These are phyloP conservation scores for Nicotiana knightiana DNA, from an alignment of 257 asterid genomes.

Conservation along the genomic window DNA sequence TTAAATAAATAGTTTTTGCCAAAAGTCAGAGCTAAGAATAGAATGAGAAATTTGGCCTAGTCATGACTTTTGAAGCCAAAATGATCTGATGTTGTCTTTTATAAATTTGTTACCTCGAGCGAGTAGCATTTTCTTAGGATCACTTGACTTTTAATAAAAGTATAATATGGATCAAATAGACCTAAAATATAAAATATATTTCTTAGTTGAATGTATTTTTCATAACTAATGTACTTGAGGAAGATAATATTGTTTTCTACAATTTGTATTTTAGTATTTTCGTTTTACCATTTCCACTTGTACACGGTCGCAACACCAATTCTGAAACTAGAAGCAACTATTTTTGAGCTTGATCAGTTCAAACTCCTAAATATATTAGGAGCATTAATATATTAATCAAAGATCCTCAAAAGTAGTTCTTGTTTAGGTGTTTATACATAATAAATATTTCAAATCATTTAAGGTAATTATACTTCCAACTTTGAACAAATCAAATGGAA, in stretches of 20 bases:
- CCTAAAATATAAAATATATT: neutral
- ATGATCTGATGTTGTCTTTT: too few relatives aligned
- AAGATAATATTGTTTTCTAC: neutral
- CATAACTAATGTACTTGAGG: neutral
- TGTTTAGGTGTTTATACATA: neutral
- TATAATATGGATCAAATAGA: neutral
- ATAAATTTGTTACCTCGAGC: too few relatives aligned
- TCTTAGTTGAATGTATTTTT: too few relatives aligned
- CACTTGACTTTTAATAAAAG: neutral
- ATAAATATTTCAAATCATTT: too few relatives aligned
- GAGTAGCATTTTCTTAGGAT: neutral
- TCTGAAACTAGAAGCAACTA: neutral
- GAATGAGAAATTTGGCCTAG: too few relatives aligned
- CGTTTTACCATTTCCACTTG: neutral
- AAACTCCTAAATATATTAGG: neutral
- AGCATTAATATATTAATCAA: too few relatives aligned
- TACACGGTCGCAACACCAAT: neutral
- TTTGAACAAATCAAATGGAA: too few relatives aligned
- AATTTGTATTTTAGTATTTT: neutral
- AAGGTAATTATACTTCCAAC: too few relatives aligned
- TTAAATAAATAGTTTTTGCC: too few relatives aligned
- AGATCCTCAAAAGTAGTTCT: neutral
- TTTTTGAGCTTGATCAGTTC: neutral
- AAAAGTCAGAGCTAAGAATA: too few relatives aligned
- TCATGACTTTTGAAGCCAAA: too few relatives aligned